Conservation (phyloP, 768 basidiomycete species). For the Steccherinum ochraceum region DNA sequence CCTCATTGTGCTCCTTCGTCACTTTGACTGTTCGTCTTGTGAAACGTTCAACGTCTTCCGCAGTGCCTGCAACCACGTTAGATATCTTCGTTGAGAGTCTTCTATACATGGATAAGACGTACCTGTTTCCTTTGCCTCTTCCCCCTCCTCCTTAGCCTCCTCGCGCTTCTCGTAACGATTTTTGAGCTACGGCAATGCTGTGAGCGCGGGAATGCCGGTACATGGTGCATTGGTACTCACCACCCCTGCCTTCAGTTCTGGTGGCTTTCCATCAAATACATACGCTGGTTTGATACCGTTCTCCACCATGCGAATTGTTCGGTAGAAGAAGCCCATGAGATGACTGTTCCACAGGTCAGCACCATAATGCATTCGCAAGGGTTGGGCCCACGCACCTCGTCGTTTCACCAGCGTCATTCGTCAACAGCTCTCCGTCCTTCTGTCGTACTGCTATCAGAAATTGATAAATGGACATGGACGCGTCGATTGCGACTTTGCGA, state of each 20-base stretch:
- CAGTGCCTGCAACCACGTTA: conserved; percentile 61
- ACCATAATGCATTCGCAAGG: background rate
- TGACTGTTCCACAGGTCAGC: conserved; percentile 44
- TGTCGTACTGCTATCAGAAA: conserved; percentile 98
- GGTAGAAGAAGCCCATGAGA: conserved; percentile 97
- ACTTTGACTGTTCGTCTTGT: conserved; percentile 90
- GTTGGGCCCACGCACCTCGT: conserved; percentile 49
- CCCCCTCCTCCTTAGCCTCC: conserved; percentile 91
- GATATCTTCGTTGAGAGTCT: background rate
- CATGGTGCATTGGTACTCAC: conserved; percentile 43
- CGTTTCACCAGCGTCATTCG: conserved; percentile 96
- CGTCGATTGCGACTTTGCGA: conserved; percentile 97
- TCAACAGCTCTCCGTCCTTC: conserved; percentile 93
- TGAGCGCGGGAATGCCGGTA: background rate
- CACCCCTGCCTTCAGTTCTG: conserved; percentile 94
- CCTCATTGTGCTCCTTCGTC: conserved; percentile 93
- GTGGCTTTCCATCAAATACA: conserved; percentile 98
- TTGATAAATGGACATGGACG: conserved; percentile 95
- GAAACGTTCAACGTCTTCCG: conserved; percentile 89
- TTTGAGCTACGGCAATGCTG: no score
- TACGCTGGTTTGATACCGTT: conserved; percentile 98
- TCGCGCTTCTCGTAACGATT: conserved; percentile 90
- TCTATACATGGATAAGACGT: conserved; percentile 13
- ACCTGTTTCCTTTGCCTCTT: conserved; percentile 95
- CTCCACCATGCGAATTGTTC: conserved; percentile 96